Evolutionary conservation across 139 green algal genomes (phyloP), one percentile per base, ranked within the genome.

Genomic region (Chlorella sp.): DNA sequence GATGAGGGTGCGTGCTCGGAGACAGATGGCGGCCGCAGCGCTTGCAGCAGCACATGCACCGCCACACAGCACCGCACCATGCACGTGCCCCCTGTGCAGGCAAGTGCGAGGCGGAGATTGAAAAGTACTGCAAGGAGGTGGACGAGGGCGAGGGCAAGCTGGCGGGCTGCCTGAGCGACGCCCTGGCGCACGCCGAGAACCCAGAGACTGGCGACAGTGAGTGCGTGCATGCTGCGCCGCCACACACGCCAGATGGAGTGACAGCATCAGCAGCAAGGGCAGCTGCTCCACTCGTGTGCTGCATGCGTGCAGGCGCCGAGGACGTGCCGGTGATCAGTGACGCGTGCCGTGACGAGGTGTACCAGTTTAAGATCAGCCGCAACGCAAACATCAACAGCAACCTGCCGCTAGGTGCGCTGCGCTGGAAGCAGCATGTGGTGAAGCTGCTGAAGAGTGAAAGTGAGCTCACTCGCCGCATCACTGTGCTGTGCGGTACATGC

Each of bases 371-470:
- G 63, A 81, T 87, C 2, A 77, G 87, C 29, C 69, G 83, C 17
- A 87, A 85, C 66, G 82, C 67, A 23, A 95, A 94, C 82, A 88
- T 96, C 73, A 91, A 92, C 74, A 83, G 78, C 31, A 89, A 96
- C 69, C 62, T 88, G 0, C 76, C 81, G 0, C 80, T 95, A 17
- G 86, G 83, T 91, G 27, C 59, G 42, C 36, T 31, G 72, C 62
- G 23, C 30, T 6, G 29, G 42, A 27, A 71, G 62, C 31, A 51
- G 72, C 31, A 26, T 35, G 29, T 62, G 30, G 71, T 35, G 27
- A 14, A 27, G 17, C 10, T 55, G 10, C 10, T 55, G 10, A 55
- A 55, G 42, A 55, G 10, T 55, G 42, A 17, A 10, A 26, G 42
- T 17, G 42, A 55, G 42, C 10, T 17, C 10, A 26, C 42, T 26